These are phyloP conservation scores for Tetrahymena thermophila DNA, from an alignment of 73 alveolate species.

Conservation along the genomic window DNA sequence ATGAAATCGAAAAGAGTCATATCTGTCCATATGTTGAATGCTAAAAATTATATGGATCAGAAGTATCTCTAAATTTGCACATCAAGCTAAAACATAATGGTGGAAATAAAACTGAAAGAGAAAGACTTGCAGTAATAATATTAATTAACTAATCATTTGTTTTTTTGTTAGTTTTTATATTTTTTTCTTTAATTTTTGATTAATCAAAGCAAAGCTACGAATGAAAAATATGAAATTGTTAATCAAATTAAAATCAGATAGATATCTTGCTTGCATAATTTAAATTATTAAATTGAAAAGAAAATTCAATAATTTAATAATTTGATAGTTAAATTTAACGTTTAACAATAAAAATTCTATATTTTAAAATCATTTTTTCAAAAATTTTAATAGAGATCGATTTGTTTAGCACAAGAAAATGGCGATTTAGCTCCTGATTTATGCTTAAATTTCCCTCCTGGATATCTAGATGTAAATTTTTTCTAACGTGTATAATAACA, in stretches of 20 bases:
- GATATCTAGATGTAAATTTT: constrained; percentile 19
- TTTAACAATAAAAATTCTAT: neutral
- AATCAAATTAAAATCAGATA: too few species aligned
- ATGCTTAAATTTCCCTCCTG: constrained; percentile 42
- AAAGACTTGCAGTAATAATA: constrained; percentile 56
- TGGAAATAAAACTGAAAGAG: constrained; percentile 80
- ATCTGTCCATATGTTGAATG: constrained; percentile 67
- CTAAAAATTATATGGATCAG: constrained; percentile 68
- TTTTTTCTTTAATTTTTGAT: neutral
- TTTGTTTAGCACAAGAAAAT: constrained; percentile 20
- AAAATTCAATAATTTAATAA: too few species aligned
- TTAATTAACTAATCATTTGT: neutral
- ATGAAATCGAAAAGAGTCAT: constrained; percentile 50
- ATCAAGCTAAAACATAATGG: constrained; percentile 69
- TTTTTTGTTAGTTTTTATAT: neutral
- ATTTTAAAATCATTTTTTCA: neutral
- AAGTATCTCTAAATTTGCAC: constrained; percentile 64
- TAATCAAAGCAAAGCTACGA: neutral
- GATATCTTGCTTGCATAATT: neutral
- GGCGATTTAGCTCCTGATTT: constrained; percentile 34
- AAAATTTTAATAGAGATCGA: neutral
- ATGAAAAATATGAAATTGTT: neutral
- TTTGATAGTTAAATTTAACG: neutral
- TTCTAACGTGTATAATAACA: neutral
- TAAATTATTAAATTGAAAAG: neutral